These are phyloP conservation scores for Debaryomyces maramus DNA, from an alignment of 805 yeast genomes.

Conservation along the genomic window DNA sequence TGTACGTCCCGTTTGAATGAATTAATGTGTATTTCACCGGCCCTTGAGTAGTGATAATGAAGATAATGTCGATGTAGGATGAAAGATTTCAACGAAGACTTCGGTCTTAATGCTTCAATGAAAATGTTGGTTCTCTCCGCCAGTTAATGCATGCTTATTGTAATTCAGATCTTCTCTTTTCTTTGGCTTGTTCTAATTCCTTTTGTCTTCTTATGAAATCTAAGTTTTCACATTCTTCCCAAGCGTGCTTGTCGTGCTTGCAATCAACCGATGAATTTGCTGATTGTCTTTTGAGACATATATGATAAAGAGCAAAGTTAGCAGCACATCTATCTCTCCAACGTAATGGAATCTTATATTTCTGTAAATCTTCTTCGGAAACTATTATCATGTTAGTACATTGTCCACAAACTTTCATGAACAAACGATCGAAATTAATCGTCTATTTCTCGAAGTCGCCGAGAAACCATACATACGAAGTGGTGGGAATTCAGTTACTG, in stretches of 20 bases:
- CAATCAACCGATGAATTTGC: slow-evolving; percentile 54
- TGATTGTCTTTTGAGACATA: slow-evolving; percentile 44
- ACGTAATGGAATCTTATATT: slow-evolving; percentile 70
- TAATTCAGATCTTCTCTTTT: slow-evolving; percentile 30
- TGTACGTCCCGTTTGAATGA: not conserved
- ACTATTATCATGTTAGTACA: slow-evolving; percentile 40
- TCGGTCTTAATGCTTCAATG: no score
- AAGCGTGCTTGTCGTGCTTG: slow-evolving; percentile 72
- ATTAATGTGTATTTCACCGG: not conserved
- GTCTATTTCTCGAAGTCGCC: no score
- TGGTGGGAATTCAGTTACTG: slow-evolving; percentile 44
- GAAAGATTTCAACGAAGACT: no score
- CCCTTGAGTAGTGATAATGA: not conserved
- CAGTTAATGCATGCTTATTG: slow-evolving; percentile 2
- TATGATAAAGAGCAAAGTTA: slow-evolving; percentile 44
- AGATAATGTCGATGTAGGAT: no score
- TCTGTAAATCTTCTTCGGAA: slow-evolving; percentile 81
- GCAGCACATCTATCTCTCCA: slow-evolving; percentile 85
- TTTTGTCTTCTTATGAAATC: slow-evolving; percentile 80
- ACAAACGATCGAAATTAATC: not conserved
- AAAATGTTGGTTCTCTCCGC: no score
- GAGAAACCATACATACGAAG: slow-evolving; percentile 32
- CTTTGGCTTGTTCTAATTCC: slow-evolving; percentile 62
- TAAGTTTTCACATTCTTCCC: slow-evolving; percentile 82
- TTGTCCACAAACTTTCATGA: not conserved